Conservation (phyloP, 2,329 filamentous ascomycete species). For the Stagonosporopsis chrysanthemi region DNA sequence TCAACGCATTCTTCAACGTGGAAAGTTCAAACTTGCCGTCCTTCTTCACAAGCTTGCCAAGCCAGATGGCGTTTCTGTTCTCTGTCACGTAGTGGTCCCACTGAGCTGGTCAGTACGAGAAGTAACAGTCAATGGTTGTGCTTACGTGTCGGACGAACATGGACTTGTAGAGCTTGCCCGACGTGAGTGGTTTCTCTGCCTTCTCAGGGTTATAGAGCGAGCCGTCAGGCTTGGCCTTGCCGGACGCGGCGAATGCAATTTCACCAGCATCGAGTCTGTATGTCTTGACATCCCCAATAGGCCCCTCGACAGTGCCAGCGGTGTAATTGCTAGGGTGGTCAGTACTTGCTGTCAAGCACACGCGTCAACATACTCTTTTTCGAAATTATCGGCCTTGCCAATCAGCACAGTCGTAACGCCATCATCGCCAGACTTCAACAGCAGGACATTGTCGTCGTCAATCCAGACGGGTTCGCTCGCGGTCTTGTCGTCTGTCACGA, state of each 20-base stretch:
- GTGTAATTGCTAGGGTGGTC: constrained; percentile 46
- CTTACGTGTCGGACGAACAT: constrained; percentile 74
- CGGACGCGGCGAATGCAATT: constrained; percentile 60
- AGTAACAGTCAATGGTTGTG: not conserved
- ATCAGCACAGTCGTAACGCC: constrained; percentile 51
- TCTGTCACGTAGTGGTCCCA: constrained; percentile 80
- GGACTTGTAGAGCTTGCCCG: constrained; percentile 74
- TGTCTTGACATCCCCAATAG: constrained; percentile 59
- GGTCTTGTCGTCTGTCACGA: constrained; percentile 69
- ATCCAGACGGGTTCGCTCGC: constrained; percentile 81
- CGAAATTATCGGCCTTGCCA: constrained; percentile 43
- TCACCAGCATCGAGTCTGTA: constrained; percentile 45
- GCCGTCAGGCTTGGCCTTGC: constrained; percentile 72
- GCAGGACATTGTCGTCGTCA: constrained; percentile 69
- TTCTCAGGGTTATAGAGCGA: constrained; percentile 71
- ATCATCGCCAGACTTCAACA: constrained; percentile 55
- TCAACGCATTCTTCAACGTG: constrained; percentile 69
- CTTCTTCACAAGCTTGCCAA: constrained; percentile 63
- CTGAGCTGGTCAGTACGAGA: not conserved
- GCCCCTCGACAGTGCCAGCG: constrained; percentile 55
- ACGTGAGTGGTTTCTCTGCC: constrained; percentile 66
- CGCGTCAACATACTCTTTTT: constrained; percentile 37
- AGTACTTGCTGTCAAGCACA: not conserved
- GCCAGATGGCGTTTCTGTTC: constrained; percentile 76
- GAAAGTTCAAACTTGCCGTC: constrained; percentile 46